Percentiles rank a stretch among this genome's conserved stretches.
Conservation (phyloP, 768 basidiomycete species). For the Phanerodontia chrysosporium region DNA sequence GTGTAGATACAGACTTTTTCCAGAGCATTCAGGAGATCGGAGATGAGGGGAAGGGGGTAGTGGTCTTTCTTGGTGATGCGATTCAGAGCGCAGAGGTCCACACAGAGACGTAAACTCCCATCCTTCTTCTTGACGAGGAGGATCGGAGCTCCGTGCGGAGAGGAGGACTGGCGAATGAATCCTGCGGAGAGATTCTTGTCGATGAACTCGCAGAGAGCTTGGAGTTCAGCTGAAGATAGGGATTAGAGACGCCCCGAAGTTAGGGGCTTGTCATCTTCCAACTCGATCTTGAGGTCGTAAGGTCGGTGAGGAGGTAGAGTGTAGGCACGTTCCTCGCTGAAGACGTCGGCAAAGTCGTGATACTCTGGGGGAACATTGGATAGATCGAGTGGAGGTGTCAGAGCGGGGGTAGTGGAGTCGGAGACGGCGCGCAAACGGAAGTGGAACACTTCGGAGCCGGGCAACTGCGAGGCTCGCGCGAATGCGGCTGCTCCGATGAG, state of each 20-base stretch:
- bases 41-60: slow-evolving; percentile 31
- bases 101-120: slow-evolving; percentile 20
- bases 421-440: too few species aligned
- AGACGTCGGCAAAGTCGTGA: too few species aligned
- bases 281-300: slow-evolving; percentile 34
- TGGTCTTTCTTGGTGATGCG: slow-evolving; percentile 29
- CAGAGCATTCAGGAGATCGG: slow-evolving; percentile 24
- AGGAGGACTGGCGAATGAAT: slow-evolving; percentile 26
- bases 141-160: slow-evolving; percentile 22
- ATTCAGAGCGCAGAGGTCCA: slow-evolving; percentile 29
- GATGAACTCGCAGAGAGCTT: slow-evolving; percentile 32
- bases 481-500: too few species aligned
- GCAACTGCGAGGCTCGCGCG: too few species aligned
- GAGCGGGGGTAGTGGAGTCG: too few species aligned
- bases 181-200: slow-evolving; percentile 31
- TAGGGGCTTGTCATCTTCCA: slow-evolving; percentile 25
- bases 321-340: too few species aligned
- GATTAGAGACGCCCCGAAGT: slow-evolving; percentile 31
- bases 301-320: slow-evolving; percentile 28
- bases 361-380: too few species aligned
- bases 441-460: too few species aligned
- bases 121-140: slow-evolving; percentile 26
- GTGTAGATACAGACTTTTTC: slow-evolving; percentile 23
- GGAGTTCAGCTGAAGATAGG: slow-evolving; percentile 28
- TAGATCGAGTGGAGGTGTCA: too few species aligned